Conservation (phyloP, 2,329 filamentous ascomycete species). For the Dothiorella sarmentorum region DNA sequence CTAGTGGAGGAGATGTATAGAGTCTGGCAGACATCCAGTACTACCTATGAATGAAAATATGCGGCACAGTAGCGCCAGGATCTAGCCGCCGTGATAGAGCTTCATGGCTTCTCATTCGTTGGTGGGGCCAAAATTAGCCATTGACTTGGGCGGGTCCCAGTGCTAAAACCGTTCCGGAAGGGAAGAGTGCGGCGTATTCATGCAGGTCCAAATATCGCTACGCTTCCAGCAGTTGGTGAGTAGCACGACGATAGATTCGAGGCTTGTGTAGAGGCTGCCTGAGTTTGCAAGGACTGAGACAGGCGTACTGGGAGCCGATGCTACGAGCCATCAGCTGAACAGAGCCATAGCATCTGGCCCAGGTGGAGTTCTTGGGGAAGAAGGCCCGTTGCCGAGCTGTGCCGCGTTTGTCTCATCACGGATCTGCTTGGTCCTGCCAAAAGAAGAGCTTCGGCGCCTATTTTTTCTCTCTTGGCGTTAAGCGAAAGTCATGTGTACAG, state of each 20-base stretch:
- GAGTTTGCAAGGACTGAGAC: too few species aligned
- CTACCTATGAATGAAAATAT: background rate
- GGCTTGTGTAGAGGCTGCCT: too few species aligned
- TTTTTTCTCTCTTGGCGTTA: background rate
- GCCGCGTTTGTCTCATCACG: background rate
- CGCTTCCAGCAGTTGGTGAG: too few species aligned
- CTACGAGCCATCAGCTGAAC: too few species aligned
- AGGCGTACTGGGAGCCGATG: too few species aligned
- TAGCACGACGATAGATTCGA: too few species aligned
- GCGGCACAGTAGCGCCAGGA: background rate
- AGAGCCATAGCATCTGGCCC: too few species aligned
- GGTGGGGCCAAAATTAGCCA: background rate
- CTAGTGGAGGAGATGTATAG: background rate
- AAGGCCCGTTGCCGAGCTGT: too few species aligned
- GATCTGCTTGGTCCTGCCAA: background rate
- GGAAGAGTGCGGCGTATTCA: background rate
- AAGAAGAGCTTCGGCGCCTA: background rate
- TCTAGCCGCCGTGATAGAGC: background rate
- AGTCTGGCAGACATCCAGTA: background rate
- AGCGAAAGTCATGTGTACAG: too few species aligned
- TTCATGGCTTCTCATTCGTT: background rate
- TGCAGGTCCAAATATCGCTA: too few species aligned
- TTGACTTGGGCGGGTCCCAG: background rate
- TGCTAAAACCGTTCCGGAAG: background rate
- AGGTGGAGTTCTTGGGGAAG: too few species aligned